Percentiles rank a stretch among this genome's conserved stretches.
These are phyloP conservation scores for Aphanomyces astaci DNA, from an alignment of 352 stramenopile genomes.

Conservation along the genomic window DNA sequence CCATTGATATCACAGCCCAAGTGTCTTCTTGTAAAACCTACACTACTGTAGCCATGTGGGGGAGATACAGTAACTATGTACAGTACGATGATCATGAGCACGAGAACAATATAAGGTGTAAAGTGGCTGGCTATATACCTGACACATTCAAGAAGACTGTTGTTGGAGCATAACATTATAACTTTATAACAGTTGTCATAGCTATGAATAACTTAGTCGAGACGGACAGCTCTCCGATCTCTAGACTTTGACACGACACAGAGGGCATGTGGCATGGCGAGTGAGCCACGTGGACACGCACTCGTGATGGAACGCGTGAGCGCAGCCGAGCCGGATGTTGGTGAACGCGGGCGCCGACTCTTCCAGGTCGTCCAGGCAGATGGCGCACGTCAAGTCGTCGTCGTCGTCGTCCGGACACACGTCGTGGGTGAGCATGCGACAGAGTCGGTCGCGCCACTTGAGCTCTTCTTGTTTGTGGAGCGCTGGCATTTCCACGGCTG, in stretches of 20 bases:
- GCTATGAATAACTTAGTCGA: too few relatives aligned
- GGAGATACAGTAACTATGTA: too few relatives aligned
- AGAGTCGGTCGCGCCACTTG: constrained; percentile 10
- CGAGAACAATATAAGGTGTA: too few relatives aligned
- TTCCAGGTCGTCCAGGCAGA: constrained; percentile 12
- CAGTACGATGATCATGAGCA: too few relatives aligned
- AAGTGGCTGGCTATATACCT: too few relatives aligned
- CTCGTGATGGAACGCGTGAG: constrained; percentile 12
- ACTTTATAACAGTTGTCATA: too few relatives aligned
- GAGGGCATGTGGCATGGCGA: constrained; percentile 13
- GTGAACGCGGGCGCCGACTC: background rate
- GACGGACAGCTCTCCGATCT: too few relatives aligned
- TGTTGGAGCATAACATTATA: too few relatives aligned
- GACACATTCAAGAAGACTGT: too few relatives aligned
- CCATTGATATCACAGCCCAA: too few relatives aligned
- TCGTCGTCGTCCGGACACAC: background rate
- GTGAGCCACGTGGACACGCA: constrained; percentile 14
- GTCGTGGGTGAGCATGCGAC: background rate
- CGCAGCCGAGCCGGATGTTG: constrained; percentile 7
- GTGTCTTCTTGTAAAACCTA: too few relatives aligned
- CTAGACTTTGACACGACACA: constrained; percentile 4
- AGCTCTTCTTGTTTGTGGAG: constrained; percentile 5
- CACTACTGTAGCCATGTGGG: too few relatives aligned
- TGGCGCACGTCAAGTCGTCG: background rate
- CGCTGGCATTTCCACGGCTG: constrained; percentile 3